These are phyloP conservation scores for Microdochium bolleyi DNA, from an alignment of 2,329 filamentous ascomycete species.

Conservation along the genomic window DNA sequence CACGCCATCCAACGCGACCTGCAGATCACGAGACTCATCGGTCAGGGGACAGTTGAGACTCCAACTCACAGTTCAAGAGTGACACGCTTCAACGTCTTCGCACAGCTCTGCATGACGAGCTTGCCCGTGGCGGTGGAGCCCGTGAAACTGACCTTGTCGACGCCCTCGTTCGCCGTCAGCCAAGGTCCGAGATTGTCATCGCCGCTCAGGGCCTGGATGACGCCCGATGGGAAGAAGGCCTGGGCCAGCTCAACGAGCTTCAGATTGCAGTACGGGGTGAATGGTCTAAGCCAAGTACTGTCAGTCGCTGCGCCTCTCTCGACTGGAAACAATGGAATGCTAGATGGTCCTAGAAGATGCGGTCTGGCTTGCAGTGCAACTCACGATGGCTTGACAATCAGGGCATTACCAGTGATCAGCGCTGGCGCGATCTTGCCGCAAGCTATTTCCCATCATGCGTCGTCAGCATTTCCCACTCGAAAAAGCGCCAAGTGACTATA, in stretches of 20 bases:
- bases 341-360: conserved; percentile 25
- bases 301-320: too few species aligned
- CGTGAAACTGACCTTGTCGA: conserved; percentile 58
- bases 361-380: conserved; percentile 47
- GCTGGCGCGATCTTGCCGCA: conserved; percentile 9
- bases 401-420: neutral
- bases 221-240: conserved; percentile 57
- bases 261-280: neutral
- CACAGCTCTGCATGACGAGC: conserved; percentile 48
- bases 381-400: conserved; percentile 26
- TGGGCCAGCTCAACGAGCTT: conserved; percentile 43
- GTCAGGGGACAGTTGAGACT: conserved; percentile 1
- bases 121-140: conserved; percentile 54
- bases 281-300: neutral
- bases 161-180: conserved; percentile 51
- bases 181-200: conserved; percentile 57
- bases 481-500: neutral
- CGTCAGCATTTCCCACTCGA: neutral
- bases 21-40: too few species aligned
- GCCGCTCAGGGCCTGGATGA: conserved; percentile 56
- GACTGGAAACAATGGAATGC: too few species aligned
- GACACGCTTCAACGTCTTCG: conserved; percentile 50
- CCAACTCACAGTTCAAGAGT: conserved; percentile 47
- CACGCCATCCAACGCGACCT: too few species aligned
- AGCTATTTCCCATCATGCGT: neutral